phyloP scores from a whole-genome alignment of 2,329 filamentous ascomycete species.

The Metarhizium robertsii region DNA sequence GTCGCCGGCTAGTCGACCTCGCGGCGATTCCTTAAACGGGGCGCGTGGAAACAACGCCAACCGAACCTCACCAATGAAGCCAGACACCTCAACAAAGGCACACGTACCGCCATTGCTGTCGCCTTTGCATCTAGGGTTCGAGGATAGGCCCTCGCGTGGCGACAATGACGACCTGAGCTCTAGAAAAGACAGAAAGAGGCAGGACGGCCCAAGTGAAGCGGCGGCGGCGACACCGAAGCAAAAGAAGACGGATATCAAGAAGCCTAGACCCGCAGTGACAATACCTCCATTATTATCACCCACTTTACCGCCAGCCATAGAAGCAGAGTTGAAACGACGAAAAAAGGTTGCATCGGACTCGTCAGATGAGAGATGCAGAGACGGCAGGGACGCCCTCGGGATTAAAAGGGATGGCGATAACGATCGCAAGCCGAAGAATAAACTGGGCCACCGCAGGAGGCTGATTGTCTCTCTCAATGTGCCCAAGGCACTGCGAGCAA shows the following conservation, averaged over 20 bases:
- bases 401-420: slow-evolving; percentile 25
- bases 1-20: slow-evolving; percentile 28
- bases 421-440: slow-evolving; percentile 3
- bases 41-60: slow-evolving; percentile 26
- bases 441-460: slow-evolving; percentile 15
- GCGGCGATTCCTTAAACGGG: slow-evolving; percentile 34
- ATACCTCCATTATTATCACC: slow-evolving; percentile 46
- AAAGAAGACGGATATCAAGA: slow-evolving; percentile 26
- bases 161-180: slow-evolving; percentile 16
- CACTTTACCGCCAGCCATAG: slow-evolving; percentile 42
- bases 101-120: slow-evolving; percentile 43
- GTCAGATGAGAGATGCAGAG: slow-evolving; percentile 11
- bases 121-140: slow-evolving; percentile 38
- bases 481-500: slow-evolving; percentile 35
- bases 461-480: slow-evolving; percentile 39
- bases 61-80: slow-evolving; percentile 27
- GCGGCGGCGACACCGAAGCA: slow-evolving; percentile 18
- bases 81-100: slow-evolving; percentile 27
- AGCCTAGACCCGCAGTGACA: slow-evolving; percentile 24
- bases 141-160: slow-evolving; percentile 19
- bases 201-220: slow-evolving; percentile 18
- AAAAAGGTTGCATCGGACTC: slow-evolving; percentile 20
- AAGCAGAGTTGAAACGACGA: slow-evolving; percentile 27
- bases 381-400: slow-evolving; percentile 11
- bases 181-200: slow-evolving; percentile 22